These are phyloP conservation scores for Tylopilus balloui DNA, from an alignment of 768 basidiomycete species.

Conservation along the genomic window DNA sequence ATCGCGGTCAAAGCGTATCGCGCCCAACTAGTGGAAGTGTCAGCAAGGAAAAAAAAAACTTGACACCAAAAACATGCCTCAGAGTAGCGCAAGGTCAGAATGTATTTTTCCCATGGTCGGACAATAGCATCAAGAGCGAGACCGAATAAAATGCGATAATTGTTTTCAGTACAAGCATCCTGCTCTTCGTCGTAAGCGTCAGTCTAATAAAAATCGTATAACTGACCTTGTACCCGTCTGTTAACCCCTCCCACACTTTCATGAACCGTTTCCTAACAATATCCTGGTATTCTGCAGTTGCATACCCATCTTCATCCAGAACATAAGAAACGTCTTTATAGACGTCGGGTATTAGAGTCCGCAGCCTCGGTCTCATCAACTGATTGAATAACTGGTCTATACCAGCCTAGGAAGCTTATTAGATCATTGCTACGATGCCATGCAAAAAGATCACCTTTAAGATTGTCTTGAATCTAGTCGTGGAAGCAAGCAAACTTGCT, in stretches of 20 bases:
- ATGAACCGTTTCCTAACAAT: slow-evolving; percentile 85
- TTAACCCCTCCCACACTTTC: slow-evolving; percentile 79
- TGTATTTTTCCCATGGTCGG: slow-evolving; percentile 92
- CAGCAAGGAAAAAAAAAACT: slow-evolving; percentile 5
- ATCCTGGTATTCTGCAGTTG: slow-evolving; percentile 81
- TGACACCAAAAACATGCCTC: slow-evolving; percentile 52
- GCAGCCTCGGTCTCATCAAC: slow-evolving; percentile 79
- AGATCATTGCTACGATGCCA: neutral
- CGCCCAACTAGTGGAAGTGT: slow-evolving; percentile 65
- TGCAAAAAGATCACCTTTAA: slow-evolving; percentile 55
- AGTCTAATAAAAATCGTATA: neutral
- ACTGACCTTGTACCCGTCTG: slow-evolving; percentile 82
- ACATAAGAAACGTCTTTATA: slow-evolving; percentile 89
- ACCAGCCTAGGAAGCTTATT: slow-evolving; percentile 49
- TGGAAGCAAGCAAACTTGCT: slow-evolving; percentile 48
- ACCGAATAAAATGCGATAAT: slow-evolving; percentile 82
- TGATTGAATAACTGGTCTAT: slow-evolving; percentile 96
- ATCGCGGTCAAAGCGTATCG: slow-evolving; percentile 92
- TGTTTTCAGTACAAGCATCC: slow-evolving; percentile 84
- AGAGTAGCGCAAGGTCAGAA: slow-evolving; percentile 76
- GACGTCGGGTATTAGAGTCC: slow-evolving; percentile 78
- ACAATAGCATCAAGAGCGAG: slow-evolving; percentile 83
- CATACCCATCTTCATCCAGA: slow-evolving; percentile 84
- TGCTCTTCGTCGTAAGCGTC: slow-evolving; percentile 28
- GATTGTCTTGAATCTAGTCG: slow-evolving; percentile 62